phyloP scores from a whole-genome alignment of 192 early-diverging fungal genomes.

The Coemansia sp. region DNA sequence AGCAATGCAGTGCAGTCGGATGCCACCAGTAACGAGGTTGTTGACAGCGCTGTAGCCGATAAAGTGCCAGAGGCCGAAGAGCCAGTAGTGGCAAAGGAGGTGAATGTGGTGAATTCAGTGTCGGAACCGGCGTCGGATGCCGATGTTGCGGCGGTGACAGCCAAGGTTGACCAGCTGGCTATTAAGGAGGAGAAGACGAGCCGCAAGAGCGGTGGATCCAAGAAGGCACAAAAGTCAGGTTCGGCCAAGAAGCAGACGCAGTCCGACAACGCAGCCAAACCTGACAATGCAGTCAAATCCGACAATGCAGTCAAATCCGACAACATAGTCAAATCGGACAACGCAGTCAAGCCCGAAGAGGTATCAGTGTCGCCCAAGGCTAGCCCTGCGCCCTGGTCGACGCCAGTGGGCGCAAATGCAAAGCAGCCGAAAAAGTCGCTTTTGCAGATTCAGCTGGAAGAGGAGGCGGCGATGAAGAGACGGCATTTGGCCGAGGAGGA shows the following conservation, averaged over 20 bases:
- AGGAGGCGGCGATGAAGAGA: conserved; percentile 35
- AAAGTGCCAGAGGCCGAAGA: background rate
- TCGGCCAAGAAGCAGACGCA: background rate
- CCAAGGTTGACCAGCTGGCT: background rate
- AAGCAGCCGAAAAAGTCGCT: conserved; percentile 52
- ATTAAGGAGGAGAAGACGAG: background rate
- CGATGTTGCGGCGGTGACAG: background rate
- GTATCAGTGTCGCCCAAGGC: background rate
- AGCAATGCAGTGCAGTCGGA: background rate
- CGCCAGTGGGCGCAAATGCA: conserved; percentile 9
- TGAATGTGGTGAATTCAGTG: background rate
- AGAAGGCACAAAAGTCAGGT: background rate
- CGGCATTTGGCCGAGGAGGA: conserved; percentile 30
- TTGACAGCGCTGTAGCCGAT: background rate
- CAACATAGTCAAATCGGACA: background rate
- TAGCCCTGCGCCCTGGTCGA: conserved; percentile 46
- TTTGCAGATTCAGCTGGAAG: conserved; percentile 54
- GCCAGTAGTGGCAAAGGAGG: background rate
- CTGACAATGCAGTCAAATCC: background rate
- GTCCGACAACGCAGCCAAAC: background rate
- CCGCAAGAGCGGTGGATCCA: background rate
- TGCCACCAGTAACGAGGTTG: background rate
- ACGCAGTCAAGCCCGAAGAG: background rate
- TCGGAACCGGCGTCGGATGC: background rate
- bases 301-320: background rate